A percentile compares a stretch with the other conserved stretches of the same genome.
These are phyloP conservation scores for Debaryomyces subglobosus DNA, from an alignment of 1,139 yeast genomes.

Conservation along the genomic window DNA sequence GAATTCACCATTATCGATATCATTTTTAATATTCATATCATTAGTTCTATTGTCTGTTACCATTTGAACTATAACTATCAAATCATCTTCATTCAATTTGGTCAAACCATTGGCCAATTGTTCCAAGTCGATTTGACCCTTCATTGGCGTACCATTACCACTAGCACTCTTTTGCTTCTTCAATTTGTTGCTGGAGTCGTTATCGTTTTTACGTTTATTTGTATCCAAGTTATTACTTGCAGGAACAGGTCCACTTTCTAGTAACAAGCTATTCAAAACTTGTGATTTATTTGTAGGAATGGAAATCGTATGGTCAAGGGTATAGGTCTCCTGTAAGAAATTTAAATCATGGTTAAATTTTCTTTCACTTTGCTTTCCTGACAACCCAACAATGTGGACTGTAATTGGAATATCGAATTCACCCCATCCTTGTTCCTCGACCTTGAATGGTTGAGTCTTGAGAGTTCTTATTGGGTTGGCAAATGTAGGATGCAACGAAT, in stretches of 20 bases:
- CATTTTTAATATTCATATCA: slow-evolving; percentile 95
- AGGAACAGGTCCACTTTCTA: slow-evolving; percentile 84
- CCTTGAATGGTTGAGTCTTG: slow-evolving; percentile 84
- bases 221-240: slow-evolving; percentile 34
- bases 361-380: slow-evolving; percentile 86
- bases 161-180: slow-evolving; percentile 64
- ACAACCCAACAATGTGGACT: slow-evolving; percentile 62
- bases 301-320: slow-evolving; percentile 72
- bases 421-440: slow-evolving; percentile 98
- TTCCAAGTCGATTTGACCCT: slow-evolving; percentile 83
- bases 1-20: slow-evolving; percentile 95
- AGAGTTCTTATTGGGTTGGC: slow-evolving; percentile 81
- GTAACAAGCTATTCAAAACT: slow-evolving; percentile 65
- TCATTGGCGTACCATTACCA: slow-evolving; percentile 52
- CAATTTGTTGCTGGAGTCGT: slow-evolving; percentile 44
- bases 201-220: slow-evolving; percentile 31
- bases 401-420: slow-evolving; percentile 89
- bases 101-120: slow-evolving; percentile 89
- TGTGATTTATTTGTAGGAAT: slow-evolving; percentile 80
- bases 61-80: slow-evolving; percentile 95
- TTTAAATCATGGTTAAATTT: slow-evolving; percentile 88
- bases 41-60: slow-evolving; percentile 94
- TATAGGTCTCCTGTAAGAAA: slow-evolving; percentile 76
- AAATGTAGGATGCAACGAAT: slow-evolving; percentile 93
- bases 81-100: slow-evolving; percentile 87